phyloP scores from a whole-genome alignment of 202 grass and related monocot genomes.

The Schoenoplectus triqueter region DNA sequence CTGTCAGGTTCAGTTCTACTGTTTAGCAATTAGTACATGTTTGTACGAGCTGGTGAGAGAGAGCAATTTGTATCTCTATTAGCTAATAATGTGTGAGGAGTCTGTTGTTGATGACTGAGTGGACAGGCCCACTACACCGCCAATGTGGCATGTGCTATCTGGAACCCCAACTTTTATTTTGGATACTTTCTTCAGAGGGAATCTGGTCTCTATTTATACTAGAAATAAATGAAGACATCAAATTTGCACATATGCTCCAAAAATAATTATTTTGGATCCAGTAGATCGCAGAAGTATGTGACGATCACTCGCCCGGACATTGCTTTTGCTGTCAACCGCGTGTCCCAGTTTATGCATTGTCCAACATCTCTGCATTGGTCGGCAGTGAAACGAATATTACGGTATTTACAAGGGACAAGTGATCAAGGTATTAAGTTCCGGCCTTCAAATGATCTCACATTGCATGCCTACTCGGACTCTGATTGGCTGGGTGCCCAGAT shows the following conservation, averaged over 20 bases:
- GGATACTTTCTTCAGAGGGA: background rate
- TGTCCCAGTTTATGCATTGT: too few species aligned
- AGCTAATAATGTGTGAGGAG: background rate
- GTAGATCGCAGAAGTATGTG: too few species aligned
- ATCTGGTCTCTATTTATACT: background rate
- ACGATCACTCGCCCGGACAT: too few species aligned
- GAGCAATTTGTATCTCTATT: background rate
- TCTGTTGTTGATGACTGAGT: background rate
- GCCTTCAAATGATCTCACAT: too few species aligned
- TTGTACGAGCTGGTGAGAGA: slow-evolving; percentile 9
- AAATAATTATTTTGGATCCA: background rate
- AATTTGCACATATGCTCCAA: background rate
- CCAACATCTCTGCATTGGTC: too few species aligned
- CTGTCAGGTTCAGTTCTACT: slow-evolving; percentile 10
- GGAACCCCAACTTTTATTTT: background rate
- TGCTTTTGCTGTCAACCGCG: too few species aligned
- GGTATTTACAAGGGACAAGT: too few species aligned
- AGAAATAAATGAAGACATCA: background rate
- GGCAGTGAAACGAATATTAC: too few species aligned
- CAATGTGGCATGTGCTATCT: slow-evolving; percentile 8
- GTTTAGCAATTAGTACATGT: background rate
- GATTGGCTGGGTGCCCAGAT: too few species aligned
- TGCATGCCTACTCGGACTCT: too few species aligned
- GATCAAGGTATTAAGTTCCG: too few species aligned
- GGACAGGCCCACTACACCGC: background rate